Evolutionary conservation across 441 rosid genomes (phyloP).

Genomic region (Eruca vesicaria): DNA sequence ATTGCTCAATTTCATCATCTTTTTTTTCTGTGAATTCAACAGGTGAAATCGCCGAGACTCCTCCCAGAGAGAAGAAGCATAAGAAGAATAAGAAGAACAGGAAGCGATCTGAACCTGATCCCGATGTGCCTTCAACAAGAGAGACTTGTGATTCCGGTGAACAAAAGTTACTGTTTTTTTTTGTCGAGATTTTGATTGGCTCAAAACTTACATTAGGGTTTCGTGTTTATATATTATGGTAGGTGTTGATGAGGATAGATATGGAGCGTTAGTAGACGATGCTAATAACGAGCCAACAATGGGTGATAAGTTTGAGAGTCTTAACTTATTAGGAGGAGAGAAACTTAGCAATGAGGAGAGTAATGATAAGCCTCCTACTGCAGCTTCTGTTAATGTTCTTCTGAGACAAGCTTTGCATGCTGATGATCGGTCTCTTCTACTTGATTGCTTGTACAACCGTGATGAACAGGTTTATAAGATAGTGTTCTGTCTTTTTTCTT

Average conservation of each 20-base stretch:
- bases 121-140: slow-evolving; percentile 37
- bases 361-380: slow-evolving; percentile 52
- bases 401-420: too few relatives aligned
- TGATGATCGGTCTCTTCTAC: too few relatives aligned
- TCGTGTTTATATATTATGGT: not conserved
- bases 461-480: slow-evolving; percentile 68
- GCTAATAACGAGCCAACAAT: slow-evolving; percentile 85
- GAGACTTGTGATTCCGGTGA: slow-evolving; percentile 44
- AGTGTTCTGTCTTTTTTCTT: not conserved
- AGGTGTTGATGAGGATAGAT: slow-evolving; percentile 62
- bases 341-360: not conserved
- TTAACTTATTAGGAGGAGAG: not conserved
- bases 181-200: not conserved
- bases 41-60: slow-evolving; percentile 42
- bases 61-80: slow-evolving; percentile 37
- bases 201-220: slow-evolving; percentile 1
- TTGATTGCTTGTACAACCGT: too few relatives aligned
- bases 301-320: slow-evolving; percentile 77
- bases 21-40: slow-evolving; percentile 18
- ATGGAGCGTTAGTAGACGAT: slow-evolving; percentile 63
- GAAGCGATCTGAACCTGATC: slow-evolving; percentile 64
- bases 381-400: too few relatives aligned
- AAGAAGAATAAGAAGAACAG: slow-evolving; percentile 49
- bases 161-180: not conserved
- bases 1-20: not conserved